phyloP scores from a whole-genome alignment of 495 filamentous ascomycete species.

The Neurospora sp. region DNA sequence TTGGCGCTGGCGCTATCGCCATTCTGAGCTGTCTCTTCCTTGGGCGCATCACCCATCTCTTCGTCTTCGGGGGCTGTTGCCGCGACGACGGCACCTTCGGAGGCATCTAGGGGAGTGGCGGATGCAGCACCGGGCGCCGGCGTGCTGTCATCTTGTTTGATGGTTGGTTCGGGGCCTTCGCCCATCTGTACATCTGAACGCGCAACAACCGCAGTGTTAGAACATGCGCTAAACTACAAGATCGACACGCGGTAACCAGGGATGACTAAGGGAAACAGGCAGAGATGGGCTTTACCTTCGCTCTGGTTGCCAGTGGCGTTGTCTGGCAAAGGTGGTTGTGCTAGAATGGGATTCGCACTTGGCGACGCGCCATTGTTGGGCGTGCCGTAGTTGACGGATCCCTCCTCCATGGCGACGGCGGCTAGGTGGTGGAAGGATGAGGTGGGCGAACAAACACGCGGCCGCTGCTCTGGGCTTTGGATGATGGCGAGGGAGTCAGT shows the following conservation, averaged over 20 bases:
- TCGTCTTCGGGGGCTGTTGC: conserved; percentile 63
- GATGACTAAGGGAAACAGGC: not conserved
- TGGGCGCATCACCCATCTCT: conserved; percentile 73
- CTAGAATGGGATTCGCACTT: conserved; percentile 38
- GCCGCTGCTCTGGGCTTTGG: not conserved
- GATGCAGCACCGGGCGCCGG: conserved; percentile 48
- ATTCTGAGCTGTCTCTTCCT: conserved; percentile 43
- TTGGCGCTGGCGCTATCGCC: conserved; percentile 29
- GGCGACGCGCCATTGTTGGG: conserved; percentile 42
- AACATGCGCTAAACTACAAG: not conserved
- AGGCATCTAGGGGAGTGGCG: conserved; percentile 81
- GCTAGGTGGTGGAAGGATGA: not conserved
- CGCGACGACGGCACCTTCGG: conserved; percentile 62
- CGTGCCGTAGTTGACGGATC: conserved; percentile 42
- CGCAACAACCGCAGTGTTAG: not conserved
- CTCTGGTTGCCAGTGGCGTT: conserved; percentile 9
- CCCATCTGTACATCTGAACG: conserved; percentile 48
- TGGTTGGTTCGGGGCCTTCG: conserved; percentile 36
- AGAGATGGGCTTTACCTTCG: conserved; percentile 23
- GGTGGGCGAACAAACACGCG: not conserved
- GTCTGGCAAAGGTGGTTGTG: conserved; percentile 40
- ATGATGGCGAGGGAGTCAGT: not conserved
- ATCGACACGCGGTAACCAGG: not conserved
- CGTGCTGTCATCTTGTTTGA: conserved; percentile 44
- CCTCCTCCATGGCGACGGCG: conserved; percentile 43